Base-by-base conservation (phyloP, 768 basidiomycete species). In the Kwoniella pini region DNA sequence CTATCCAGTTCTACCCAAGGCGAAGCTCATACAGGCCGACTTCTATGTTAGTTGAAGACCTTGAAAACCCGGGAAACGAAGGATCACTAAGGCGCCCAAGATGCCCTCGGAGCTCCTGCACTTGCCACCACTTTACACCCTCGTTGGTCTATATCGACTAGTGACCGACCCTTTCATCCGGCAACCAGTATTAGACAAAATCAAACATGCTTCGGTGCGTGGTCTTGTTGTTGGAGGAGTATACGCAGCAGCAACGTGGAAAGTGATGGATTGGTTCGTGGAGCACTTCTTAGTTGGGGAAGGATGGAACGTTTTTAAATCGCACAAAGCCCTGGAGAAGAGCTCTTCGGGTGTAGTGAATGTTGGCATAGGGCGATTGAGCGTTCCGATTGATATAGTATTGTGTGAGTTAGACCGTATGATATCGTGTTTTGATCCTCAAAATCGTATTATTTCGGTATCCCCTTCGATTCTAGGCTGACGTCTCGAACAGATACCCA, bases 401-500 rank as follows among this genome's bases (percentile, higher is more conserved):
- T 56, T 74, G 26, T 74, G 72, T 74, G 49, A 63, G 72, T 68
- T 19, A n/a, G n/a, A n/a, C n/a, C n/a, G n/a, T n/a, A 30, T 27
- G 39, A 24, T 39, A 6, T 9, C 13, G n/a, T n/a, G n/a, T n/a
- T n/a, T n/a, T n/a, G n/a, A n/a, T n/a, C n/a, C n/a, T n/a, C n/a
- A n/a, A n/a, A n/a, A n/a, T n/a, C n/a, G n/a, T n/a, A n/a, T n/a
- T n/a, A n/a, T n/a, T n/a, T n/a, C n/a, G n/a, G n/a, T n/a, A n/a
- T n/a, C n/a, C n/a, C n/a, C n/a, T n/a, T n/a, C n/a, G n/a, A n/a
- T n/a, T n/a, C n/a, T n/a, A n/a, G n/a, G n/a, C n/a, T n/a, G n/a
- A n/a, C n/a, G n/a, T n/a, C n/a, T n/a, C n/a, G n/a, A n/a, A n/a
- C 66, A 91, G 90, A 91, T 75, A 88, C 89, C 12, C 84, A 89